Base-by-base conservation (phyloP, 139 green algal genomes). In the Closterium sp. region DNA sequence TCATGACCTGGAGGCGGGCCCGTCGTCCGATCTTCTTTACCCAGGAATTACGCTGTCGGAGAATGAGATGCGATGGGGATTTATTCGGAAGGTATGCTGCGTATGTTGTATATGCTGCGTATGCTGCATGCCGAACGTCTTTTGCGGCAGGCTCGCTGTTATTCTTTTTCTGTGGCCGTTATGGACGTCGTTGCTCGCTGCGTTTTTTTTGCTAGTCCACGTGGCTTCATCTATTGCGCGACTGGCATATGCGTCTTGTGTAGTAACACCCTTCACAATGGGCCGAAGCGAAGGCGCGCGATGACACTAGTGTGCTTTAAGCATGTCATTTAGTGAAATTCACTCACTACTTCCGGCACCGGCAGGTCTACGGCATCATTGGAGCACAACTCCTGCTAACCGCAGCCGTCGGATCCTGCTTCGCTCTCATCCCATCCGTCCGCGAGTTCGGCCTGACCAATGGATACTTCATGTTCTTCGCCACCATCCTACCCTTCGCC, bases 81-180 rank as follows among this genome's bases (percentile, higher is more conserved):
- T 97, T 70, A 95, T 97, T 29, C 85, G 91, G 24, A 96, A 97
- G 91, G 95, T 97, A 79, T 79, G 17, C n/a, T n/a, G n/a, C n/a
- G n/a, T n/a, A n/a, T n/a, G n/a, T n/a, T n/a, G n/a, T n/a, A n/a
- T n/a, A n/a, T n/a, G n/a, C n/a, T n/a, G n/a, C n/a, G n/a, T n/a
- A n/a, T n/a, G n/a, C 19, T 24, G 62, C 62, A 79, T 79, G 62
- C 17, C 17, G 62, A 24, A 79, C 62, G 17, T 79, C 27, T 13
- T 79, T 79, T 13, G 19, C 19, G 62, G 62, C 62, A 79, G 62
- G 62, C 17, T 79, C 62, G 19, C 17, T 2, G 17, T 24, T 79
- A 6, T 5, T 22, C 62, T 79, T 50, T 13, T 50, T 9, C 38
- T 50, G 38, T 50, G 1, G 38, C 38, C 13, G 2, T 27, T 13